Evolutionary conservation across 495 filamentous ascomycete genomes (phyloP), one percentile per base, ranked within the genome.

Genomic region (Neurospora sp.): DNA sequence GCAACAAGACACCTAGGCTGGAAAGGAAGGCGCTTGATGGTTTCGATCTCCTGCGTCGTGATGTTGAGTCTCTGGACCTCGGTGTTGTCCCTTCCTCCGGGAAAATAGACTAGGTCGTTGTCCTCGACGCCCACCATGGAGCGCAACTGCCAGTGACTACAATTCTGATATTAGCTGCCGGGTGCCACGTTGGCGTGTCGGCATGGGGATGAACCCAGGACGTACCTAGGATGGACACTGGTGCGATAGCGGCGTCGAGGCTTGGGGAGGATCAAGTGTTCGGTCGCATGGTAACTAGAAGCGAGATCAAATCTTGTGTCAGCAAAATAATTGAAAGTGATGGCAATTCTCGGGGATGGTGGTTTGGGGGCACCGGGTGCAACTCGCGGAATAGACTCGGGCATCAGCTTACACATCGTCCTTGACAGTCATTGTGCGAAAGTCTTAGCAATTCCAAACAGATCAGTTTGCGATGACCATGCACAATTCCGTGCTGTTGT

Each of bases 61-160:
- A 92, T 88, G 73, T 96, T 88, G 27, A 96, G 86, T 7, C 86
- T 86, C 80, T 90, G 93, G 48, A 99, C 85, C 68, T 94, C 88
- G 39, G 74, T 76, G 39, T 59, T 81, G 73, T 81, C 81, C 75
- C 87, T 81, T 69, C 91, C 89, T 77, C 87, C 88, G 69, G 93
- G 93, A 76, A 95, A 96, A 84, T 94, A 97, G 75, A 99, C 87
- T 74, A 89, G 80, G 81, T 93, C 88, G 31, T 89, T 87, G 72
- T 90, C 87, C 70, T 92, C 90, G 39, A 89, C 91, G 80, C 92
- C 95, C 77, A 98, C 91, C 74, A 97, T 89, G 76, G 96, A 94
- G 69, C 94, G 92, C 68, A 99, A 88, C 82, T 99, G 96, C 85
- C 90, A 92, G 81, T 99, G 96, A 74, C 94, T 97, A 27, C 72